These are phyloP conservation scores for Eucalyptus victrix DNA, from an alignment of 345 rosid genomes.

Conservation along the genomic window DNA sequence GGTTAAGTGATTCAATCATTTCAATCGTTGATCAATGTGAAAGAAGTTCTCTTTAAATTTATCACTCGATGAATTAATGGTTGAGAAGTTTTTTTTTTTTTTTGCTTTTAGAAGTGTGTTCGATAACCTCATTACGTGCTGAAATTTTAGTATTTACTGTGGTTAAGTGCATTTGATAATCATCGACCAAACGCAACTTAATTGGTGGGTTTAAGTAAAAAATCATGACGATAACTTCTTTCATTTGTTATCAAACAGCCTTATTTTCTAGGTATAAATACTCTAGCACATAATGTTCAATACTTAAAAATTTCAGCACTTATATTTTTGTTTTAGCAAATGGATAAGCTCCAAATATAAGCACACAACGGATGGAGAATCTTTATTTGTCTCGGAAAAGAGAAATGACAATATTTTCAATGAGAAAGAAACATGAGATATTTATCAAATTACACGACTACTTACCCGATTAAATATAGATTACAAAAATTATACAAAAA, in stretches of 20 bases:
- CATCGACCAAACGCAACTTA: background rate
- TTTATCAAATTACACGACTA: background rate
- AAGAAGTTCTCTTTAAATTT: background rate
- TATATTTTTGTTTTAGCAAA: background rate
- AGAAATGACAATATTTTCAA: background rate
- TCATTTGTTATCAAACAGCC: background rate
- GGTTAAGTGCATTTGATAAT: background rate
- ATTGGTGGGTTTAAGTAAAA: background rate
- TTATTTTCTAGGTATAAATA: background rate
- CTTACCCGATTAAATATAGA: background rate
- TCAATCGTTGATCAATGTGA: background rate
- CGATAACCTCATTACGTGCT: background rate
- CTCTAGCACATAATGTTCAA: background rate
- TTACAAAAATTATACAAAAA: background rate
- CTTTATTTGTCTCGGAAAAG: background rate
- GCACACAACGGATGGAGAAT: background rate
- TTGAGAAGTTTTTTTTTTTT: accelerated
- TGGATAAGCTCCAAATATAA: background rate
- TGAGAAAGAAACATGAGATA: background rate
- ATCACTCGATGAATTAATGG: background rate
- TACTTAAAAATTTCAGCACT: background rate
- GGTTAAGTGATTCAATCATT: background rate
- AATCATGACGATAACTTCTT: background rate
- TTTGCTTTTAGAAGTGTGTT: background rate
- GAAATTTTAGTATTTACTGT: background rate